Evolutionary conservation across 306 rosid genomes (phyloP).

Genomic region (Psophocarpus tetragonolobus): DNA sequence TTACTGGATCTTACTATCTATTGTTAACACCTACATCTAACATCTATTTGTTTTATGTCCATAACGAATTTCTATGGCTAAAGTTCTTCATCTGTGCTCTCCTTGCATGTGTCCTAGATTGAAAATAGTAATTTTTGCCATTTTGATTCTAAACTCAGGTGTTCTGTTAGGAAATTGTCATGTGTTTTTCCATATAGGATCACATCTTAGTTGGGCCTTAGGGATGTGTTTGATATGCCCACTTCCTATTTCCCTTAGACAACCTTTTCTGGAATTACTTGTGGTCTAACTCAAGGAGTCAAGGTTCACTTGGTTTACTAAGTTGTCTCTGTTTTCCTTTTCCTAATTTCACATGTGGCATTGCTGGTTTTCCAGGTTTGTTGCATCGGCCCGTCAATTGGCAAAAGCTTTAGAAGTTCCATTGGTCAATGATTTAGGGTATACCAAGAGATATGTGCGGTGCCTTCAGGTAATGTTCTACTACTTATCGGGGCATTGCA

Average conservation of each 20-base stretch:
- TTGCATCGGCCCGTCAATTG: slow-evolving; percentile 86
- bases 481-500: slow-evolving; percentile 3
- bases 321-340: neutral
- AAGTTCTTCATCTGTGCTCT: neutral
- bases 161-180: neutral
- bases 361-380: slow-evolving; percentile 63
- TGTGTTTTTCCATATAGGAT: neutral
- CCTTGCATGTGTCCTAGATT: neutral
- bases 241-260: neutral
- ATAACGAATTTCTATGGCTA: neutral
- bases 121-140: neutral
- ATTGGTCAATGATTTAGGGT: slow-evolving; percentile 96
- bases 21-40: too few species aligned
- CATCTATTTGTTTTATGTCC: neutral
- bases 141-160: neutral
- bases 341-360: slow-evolving; percentile 3
- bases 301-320: neutral
- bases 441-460: slow-evolving; percentile 96
- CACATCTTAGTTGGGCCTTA: slow-evolving; percentile 1
- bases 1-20: neutral
- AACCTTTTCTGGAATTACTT: neutral
- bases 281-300: neutral
- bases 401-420: slow-evolving; percentile 98
- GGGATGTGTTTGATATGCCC: neutral
- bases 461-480: slow-evolving; percentile 80